Evolutionary conservation across 1,284 basidiomycete species (phyloP), one percentile per base, ranked within the genome.

Genomic region (Melanopsichium pennsylvanicum): DNA sequence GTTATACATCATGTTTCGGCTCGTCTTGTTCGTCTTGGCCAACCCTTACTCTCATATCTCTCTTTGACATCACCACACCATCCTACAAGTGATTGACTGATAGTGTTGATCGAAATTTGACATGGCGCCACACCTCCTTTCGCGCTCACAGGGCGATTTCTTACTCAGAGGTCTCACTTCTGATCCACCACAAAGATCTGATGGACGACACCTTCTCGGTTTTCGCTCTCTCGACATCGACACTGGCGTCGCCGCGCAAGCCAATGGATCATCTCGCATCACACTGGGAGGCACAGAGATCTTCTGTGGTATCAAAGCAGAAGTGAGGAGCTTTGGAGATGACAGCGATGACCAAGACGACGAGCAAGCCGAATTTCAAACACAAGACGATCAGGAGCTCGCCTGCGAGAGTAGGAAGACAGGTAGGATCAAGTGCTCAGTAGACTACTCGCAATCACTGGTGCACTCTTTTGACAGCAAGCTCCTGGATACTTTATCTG

Each of bases 291-390:
- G 70, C 27, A 79, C 77, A 10, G 64, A 75, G 22, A 71, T 77
- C 39, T 39, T 72, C 18, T 75, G 76, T 26, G 77, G 72, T 21
- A 60, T 79, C 44, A 79, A 73, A 43, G 68, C 70, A 12, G 75
- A 79, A 42, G 68, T 75, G 19, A 54, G 56, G 15, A 58, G 36
- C 52, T 70, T 66, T 29, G 58, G 54, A 0, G 68, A 70, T 22
- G 57, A 66, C 32, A 52, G 52, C 32, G 61, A 63, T 26, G 67
- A 61, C 15, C 61, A 70, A 16, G 67, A 70, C 38, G 62, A 58
- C 19, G 49, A 61, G n/a, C n/a, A n/a, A 16, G 52, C 41, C 25
- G 58, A 66, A 8, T 57, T 61, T 29, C 62, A 54, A 27, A 61
- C 51, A 0, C 61, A 70, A 31, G 60, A 64, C 46, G 67, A 70